Base-by-base conservation (phyloP, 305 asterid genomes). In the Salvia sclarea region DNA sequence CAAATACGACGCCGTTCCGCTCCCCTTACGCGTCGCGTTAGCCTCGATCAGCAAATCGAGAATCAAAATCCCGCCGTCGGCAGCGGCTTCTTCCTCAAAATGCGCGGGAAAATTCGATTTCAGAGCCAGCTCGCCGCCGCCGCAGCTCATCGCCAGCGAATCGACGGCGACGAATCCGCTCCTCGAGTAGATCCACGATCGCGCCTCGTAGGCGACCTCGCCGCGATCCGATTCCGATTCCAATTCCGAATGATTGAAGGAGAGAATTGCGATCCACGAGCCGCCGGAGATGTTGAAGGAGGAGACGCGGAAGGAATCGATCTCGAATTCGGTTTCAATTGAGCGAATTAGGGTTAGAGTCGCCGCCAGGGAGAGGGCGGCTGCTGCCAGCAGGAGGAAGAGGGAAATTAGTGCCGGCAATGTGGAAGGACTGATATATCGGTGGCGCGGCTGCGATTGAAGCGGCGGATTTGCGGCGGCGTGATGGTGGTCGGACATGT, bases 11-110 rank as follows among this genome's bases (percentile, higher is more conserved):
- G 38, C 25, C 45, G 38, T n/a, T n/a, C n/a, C 43, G 13, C 11
- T 2, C 21, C 14, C n/a, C n/a, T n/a, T n/a, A 18, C 25, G 54
- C 54, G 54, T 48, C 5, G 25, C 54, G 22, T 48, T 48, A 12
- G 31, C 64, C 64, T 58, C 64, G 54, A 58, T 10, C 22, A 17
- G 8, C 49, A 69, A 16, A 58, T 69, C 60, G 31, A 69, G 13
- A 30, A 33, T n/a, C 16, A 44, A 4, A 18, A 17, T 24, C 6
- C 16, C 24, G 0, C 37, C 25, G 2, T 10, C 4, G 1, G 6
- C 17, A n/a, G 52, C 25, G 17, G 17, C 71, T 22, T 35, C 71
- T 37, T 52, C 53, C 0, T n/a, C 38, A 13, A 2, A 21, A 22
- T 12, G 7, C 65, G 38, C 22, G 8, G 41, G 9, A 17, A 66